Percentiles rank a stretch among this genome's conserved stretches.
Conservation (phyloP, 208 protist genomes). For the Willaertia magna region DNA sequence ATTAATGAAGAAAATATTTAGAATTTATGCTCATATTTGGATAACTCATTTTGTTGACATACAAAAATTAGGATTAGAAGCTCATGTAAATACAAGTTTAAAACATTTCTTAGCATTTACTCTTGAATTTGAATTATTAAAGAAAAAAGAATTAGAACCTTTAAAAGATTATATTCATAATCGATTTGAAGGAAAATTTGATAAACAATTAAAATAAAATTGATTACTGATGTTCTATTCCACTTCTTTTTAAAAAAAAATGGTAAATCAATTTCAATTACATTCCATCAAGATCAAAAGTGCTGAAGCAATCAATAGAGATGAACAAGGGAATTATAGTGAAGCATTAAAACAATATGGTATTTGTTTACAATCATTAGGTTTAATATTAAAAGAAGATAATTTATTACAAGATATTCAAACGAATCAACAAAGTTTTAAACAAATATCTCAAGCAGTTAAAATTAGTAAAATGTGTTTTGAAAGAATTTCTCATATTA, state of each 20-base stretch:
- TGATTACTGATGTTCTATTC: too few relatives aligned
- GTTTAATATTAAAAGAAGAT: neutral
- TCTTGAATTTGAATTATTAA: slow-evolving; percentile 52
- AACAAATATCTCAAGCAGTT: neutral
- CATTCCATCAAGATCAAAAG: neutral
- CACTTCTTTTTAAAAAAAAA: too few relatives aligned
- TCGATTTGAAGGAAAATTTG: too few relatives aligned
- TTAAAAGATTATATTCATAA: neutral
- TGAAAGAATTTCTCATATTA: neutral
- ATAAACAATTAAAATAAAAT: too few relatives aligned
- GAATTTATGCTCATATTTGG: slow-evolving; percentile 98
- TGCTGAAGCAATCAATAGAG: neutral
- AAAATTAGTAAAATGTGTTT: neutral
- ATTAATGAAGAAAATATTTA: slow-evolving; percentile 95
- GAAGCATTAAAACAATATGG: neutral
- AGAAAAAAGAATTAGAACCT: slow-evolving; percentile 44
- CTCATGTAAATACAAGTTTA: slow-evolving; percentile 91
- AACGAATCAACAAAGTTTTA: neutral
- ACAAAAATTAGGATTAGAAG: slow-evolving; percentile 77
- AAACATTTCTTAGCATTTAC: slow-evolving; percentile 79
- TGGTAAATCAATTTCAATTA: neutral
- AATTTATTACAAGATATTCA: neutral
- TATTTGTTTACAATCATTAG: neutral
- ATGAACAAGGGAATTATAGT: neutral
- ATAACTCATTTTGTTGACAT: slow-evolving; percentile 90